Percentiles rank a stretch among this genome's conserved stretches.
Evolutionary conservation across 257 asterid genomes (phyloP).

Genomic region (Verbascum thapsus): DNA sequence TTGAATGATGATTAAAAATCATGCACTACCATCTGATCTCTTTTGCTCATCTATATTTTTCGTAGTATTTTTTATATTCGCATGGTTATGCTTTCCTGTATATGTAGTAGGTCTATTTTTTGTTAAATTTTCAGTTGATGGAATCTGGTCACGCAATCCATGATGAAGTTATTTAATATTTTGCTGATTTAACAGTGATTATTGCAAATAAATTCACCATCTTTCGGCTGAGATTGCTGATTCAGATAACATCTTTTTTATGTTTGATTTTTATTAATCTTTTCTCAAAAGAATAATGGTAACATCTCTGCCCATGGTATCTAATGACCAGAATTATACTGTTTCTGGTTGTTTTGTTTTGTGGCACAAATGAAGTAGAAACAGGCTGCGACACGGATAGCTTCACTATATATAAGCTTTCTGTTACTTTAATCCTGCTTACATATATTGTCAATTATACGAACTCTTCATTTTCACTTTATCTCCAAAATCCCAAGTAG

Average conservation of each 20-base stretch:
- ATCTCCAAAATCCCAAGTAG: not conserved
- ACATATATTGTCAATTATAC: conserved; percentile 24
- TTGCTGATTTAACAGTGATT: conserved; percentile 47
- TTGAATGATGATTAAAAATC: conserved; percentile 60
- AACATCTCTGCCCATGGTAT: conserved; percentile 46
- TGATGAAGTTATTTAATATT: conserved; percentile 36
- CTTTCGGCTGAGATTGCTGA: conserved; percentile 84
- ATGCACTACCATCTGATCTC: conserved; percentile 96
- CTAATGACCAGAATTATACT: conserved; percentile 45
- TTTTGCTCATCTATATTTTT: conserved; percentile 11
- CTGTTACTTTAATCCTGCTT: conserved; percentile 54
- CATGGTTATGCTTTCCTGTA: not conserved
- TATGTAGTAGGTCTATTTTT: too few species aligned
- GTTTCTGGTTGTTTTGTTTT: conserved; percentile 57
- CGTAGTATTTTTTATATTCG: not conserved
- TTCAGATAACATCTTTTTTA: not conserved
- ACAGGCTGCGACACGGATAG: conserved; percentile 73
- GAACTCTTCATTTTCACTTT: not conserved
- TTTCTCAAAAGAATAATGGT: not conserved
- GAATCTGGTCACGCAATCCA: conserved; percentile 37
- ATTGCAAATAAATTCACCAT: conserved; percentile 56
- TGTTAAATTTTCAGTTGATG: not conserved
- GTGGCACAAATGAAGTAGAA: conserved; percentile 45
- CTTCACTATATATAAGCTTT: conserved; percentile 36
- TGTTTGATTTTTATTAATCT: not conserved